Evolutionary conservation across 257 asterid species (phyloP).

Genomic region (Leonotis leonurus): DNA sequence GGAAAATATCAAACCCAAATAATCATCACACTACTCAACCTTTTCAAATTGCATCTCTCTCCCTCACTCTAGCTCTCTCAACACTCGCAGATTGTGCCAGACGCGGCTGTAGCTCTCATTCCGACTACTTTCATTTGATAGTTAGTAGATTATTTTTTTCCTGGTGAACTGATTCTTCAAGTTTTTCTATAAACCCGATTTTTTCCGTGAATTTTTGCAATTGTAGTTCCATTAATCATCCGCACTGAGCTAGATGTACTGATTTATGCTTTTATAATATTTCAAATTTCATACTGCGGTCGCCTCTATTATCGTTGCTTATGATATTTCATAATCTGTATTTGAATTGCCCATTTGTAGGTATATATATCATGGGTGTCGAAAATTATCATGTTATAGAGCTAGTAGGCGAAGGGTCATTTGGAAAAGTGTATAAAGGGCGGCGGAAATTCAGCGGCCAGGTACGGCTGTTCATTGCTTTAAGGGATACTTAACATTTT

Average conservation of each 20-base stretch:
- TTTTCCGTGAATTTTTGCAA: background rate
- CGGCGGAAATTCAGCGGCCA: conserved; percentile 92
- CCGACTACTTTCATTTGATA: background rate
- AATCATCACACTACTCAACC: background rate
- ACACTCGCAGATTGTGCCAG: background rate
- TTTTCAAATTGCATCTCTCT: conserved; percentile 15
- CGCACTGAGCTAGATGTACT: background rate
- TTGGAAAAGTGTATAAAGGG: conserved; percentile 95
- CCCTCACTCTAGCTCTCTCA: background rate
- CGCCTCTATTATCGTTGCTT: background rate
- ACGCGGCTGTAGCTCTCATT: background rate
- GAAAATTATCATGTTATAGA: conserved; percentile 87
- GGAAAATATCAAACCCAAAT: background rate
- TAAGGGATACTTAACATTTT: background rate
- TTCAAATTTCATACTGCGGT: background rate
- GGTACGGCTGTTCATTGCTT: conserved; percentile 31
- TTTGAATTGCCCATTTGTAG: conserved; percentile 8
- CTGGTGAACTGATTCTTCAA: conserved; percentile 3
- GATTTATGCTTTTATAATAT: conserved; percentile 1
- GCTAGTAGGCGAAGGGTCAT: conserved; percentile 98
- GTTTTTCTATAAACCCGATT: background rate
- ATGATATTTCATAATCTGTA: background rate
- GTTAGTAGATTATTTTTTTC: background rate
- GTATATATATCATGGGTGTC: conserved; percentile 52
- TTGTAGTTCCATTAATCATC: background rate